These are phyloP conservation scores for Mucor lusitanicus DNA, from an alignment of 371 early-diverging fungal species.

Conservation along the genomic window DNA sequence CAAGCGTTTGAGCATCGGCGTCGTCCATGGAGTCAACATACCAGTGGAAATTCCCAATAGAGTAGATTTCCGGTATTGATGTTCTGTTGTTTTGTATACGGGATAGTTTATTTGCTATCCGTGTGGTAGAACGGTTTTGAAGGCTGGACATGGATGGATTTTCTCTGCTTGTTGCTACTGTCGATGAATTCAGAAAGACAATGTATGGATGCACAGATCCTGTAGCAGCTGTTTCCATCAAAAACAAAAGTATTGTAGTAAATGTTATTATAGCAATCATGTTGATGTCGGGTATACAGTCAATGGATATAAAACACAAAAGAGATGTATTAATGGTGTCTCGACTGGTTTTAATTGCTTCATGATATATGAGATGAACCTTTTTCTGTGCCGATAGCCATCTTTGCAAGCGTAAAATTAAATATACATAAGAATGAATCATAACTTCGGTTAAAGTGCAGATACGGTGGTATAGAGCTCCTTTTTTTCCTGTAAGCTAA, in stretches of 20 bases:
- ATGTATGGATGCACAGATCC: not conserved
- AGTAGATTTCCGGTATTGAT: not conserved
- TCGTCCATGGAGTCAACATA: not conserved
- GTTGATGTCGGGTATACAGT: not conserved
- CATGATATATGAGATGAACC: not conserved
- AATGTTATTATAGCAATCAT: not conserved
- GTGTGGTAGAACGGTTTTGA: not conserved
- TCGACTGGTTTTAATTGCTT: not conserved
- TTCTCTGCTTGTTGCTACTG: not conserved
- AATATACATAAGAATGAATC: not conserved
- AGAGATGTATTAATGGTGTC: not conserved
- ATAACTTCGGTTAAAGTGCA: not conserved
- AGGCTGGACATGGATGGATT: not conserved
- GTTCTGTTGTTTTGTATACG: not conserved
- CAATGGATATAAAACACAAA: not conserved
- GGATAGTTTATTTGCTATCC: not conserved
- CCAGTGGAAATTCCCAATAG: slow-evolving; percentile 8
- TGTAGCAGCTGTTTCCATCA: not conserved
- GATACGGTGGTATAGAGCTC: not conserved
- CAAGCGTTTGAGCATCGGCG: not conserved
- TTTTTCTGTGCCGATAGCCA: not conserved
- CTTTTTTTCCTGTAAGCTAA: not conserved
- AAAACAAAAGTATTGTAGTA: not conserved
- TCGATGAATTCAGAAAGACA: not conserved
- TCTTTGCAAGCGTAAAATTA: not conserved